Evolutionary conservation across 257 asterid species (phyloP), one percentile per base, ranked within the genome.

Genomic region (Nicotiana tomentosiformis): DNA sequence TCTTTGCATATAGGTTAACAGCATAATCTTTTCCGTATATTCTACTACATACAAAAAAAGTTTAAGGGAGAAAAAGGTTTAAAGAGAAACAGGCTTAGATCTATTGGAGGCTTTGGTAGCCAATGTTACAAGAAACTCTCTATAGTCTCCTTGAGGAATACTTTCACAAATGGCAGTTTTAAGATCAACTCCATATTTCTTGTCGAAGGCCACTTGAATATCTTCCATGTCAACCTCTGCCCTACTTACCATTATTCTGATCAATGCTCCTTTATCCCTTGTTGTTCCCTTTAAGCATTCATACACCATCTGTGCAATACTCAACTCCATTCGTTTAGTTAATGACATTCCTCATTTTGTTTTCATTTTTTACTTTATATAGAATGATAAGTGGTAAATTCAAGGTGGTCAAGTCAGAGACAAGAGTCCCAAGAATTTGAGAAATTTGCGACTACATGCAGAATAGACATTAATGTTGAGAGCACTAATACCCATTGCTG

Each of bases 191-290:
- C 88, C 87, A 43, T 84, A 88, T 77, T 88, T 90, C 78, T 86
- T 88, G 90, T 84, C 85, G 85, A 92, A 85, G n/a, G 80, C 74
- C 84, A 32, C 83, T 14, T 79, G 88, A 17, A 92, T 90, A 62
- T 87, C 94, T 15, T 80, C 83, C 92, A 91, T 83, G 85, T 92
- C 97, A 53, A 84, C 88, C 85, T 87, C 92, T 2, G 87, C 85
- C 64, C 92, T 86, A 62, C 92, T 88, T 83, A 86, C 89, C 88
- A 92, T 85, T 15, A 93, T 83, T 3, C 93, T 86, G 77, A 39
- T 69, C 80, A 91, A 58, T 17, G 83, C 88, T 29, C 86, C 88
- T 49, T 84, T 77, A 66, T 90, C 95, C 17, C 46, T 83, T 29
- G 80, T 65, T 49, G 77, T 81, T 49, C 92, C 90, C 77, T 88